Evolutionary conservation across 2,329 filamentous ascomycete genomes (phyloP).

Genomic region (Seiridium unicorne): DNA sequence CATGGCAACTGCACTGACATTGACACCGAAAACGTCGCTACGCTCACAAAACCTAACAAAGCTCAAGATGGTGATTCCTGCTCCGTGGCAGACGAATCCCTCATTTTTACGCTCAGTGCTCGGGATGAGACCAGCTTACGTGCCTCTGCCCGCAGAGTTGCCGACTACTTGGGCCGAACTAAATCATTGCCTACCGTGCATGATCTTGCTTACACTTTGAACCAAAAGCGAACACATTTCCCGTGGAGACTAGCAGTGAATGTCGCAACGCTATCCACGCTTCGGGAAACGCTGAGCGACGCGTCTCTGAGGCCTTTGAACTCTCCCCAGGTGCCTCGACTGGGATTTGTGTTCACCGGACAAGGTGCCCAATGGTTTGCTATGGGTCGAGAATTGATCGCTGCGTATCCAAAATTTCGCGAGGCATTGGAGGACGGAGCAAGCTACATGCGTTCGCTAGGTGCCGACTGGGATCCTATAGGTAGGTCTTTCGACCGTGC

Average conservation of each 20-base stretch:
- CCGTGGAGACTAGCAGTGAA: background rate
- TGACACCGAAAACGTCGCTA: background rate
- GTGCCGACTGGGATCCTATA: conserved; percentile 2
- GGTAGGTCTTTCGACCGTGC: background rate
- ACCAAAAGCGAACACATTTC: background rate
- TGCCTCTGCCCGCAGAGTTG: background rate
- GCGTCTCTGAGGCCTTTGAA: background rate
- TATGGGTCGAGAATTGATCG: conserved; percentile 16
- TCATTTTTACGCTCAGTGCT: background rate
- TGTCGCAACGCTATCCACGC: background rate
- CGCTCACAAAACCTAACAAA: background rate
- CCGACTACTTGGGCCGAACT: background rate
- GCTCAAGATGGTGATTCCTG: background rate
- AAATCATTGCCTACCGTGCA: background rate
- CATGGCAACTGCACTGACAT: background rate
- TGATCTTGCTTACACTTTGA: conserved; percentile 5
- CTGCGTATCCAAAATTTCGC: conserved; percentile 3
- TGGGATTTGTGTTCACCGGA: conserved; percentile 23
- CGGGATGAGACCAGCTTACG: conserved; percentile 1
- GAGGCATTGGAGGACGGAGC: background rate
- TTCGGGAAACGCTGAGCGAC: background rate
- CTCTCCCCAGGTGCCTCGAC: background rate
- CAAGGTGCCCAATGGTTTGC: conserved; percentile 27
- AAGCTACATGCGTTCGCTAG: background rate
- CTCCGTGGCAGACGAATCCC: background rate